Conservation (phyloP, 306 rosid genomes). For the Dicorynia guianensis region DNA sequence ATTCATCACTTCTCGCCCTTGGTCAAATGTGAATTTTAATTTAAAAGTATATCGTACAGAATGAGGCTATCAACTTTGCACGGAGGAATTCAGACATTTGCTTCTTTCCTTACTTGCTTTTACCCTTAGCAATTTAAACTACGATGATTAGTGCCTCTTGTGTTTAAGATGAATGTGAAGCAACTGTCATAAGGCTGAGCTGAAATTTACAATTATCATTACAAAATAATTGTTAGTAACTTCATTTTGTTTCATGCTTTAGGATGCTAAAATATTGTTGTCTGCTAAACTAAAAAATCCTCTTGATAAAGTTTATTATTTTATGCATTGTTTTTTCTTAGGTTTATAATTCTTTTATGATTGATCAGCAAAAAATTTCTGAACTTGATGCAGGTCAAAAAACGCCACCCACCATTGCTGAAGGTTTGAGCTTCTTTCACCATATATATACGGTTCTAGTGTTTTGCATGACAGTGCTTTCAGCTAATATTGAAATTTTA, state of each 20-base stretch:
- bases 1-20: slow-evolving; percentile 25
- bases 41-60: background rate
- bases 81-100: background rate
- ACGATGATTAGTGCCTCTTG: slow-evolving; percentile 16
- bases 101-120: background rate
- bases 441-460: slow-evolving; percentile 16
- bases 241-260: slow-evolving; percentile 11
- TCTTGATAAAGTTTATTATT: background rate
- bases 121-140: background rate
- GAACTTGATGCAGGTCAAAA: slow-evolving; percentile 75
- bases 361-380: slow-evolving; percentile 12
- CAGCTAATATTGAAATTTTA: background rate
- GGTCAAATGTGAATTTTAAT: background rate
- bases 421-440: slow-evolving; percentile 67
- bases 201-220: background rate
- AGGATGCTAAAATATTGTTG: background rate
- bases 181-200: background rate
- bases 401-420: slow-evolving; percentile 77
- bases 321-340: slow-evolving; percentile 15
- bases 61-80: slow-evolving; percentile 16
- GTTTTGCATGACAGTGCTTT: slow-evolving; percentile 14
- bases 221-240: background rate
- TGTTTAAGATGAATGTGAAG: slow-evolving; percentile 25
- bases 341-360: background rate
- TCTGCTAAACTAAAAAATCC: background rate